phyloP scores from a whole-genome alignment of 805 yeast genomes.

The Lipomyces orientalis region DNA sequence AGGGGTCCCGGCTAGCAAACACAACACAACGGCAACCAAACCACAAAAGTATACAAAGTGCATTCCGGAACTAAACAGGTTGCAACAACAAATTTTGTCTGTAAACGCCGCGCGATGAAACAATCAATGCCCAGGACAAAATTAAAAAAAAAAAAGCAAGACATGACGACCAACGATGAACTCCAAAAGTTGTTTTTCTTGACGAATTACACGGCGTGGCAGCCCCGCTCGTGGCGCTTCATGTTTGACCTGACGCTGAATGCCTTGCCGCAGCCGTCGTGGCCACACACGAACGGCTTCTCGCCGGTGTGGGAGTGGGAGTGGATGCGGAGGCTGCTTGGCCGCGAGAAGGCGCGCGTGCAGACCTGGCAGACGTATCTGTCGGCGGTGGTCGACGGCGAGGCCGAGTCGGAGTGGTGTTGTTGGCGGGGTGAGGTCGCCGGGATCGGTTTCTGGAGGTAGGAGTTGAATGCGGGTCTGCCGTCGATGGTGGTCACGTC shows the following conservation, averaged over 20 bases:
- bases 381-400: slow-evolving; percentile 15
- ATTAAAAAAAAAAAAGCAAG: no score
- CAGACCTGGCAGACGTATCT: slow-evolving; percentile 56
- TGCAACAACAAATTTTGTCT: no score
- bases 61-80: no score
- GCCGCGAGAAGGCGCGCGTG: slow-evolving; percentile 80
- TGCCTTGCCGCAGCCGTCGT: slow-evolving; percentile 69
- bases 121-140: neutral
- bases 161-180: neutral
- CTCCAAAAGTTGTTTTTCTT: no score
- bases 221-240: slow-evolving; percentile 70
- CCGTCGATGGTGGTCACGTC: neutral
- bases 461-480: neutral
- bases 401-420: neutral
- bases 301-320: slow-evolving; percentile 82
- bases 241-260: slow-evolving; percentile 83
- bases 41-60: no score
- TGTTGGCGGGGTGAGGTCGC: neutral
- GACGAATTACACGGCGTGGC: slow-evolving; percentile 27
- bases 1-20: no score
- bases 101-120: neutral
- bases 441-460: neutral
- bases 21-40: no score
- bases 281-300: slow-evolving; percentile 70
- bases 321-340: slow-evolving; percentile 82